Evolutionary conservation across 345 rosid genomes (phyloP), one percentile per base, ranked within the genome.

Genomic region (Hibiscus tridactylites): DNA sequence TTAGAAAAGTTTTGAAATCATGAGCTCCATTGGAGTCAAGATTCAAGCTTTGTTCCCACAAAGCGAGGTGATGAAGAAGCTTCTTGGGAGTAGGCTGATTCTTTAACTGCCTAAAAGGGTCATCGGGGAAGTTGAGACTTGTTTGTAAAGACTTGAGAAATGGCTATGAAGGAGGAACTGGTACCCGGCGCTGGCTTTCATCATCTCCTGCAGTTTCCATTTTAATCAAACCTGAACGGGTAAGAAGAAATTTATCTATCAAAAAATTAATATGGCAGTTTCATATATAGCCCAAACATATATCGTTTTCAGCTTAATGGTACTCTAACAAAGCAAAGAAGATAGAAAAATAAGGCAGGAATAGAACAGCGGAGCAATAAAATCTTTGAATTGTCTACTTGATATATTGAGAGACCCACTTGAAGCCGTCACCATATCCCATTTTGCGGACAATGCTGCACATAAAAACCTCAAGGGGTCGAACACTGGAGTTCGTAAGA

Each of bases 81-180:
- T 21, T 21, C 24, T 21, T 21, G 24, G 24, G 24, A 21, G 24
- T 21, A 21, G 24, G 24, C 24, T 21, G 24, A 21, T 21, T 21
- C 24, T 21, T 21, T 21, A 21, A 21, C 24, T 0, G 24, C 24
- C 24, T 21, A 21, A 21, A 21, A 21, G 24, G 24, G 24, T 21
- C 24, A 21, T 21, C 24, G 24, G 24, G 24, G 24, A 21, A 21
- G 24, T 21, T 21, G 24, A 21, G 24, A 21, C 24, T 21, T 21
- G 24, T 21, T 21, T 21, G 21, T 21, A 21, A 21, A 21, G 21
- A 21, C 24, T 21, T 21, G 24, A 21, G 24, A 21, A 90, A 90
- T 2, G 99, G 91, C 52, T 87, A 88, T 19, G 96, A 65, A 46
- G 87, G 83, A 7, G 98, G 99, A 78, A 91, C 78, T 29, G 85